Evolutionary conservation across 495 filamentous ascomycete species (phyloP), one percentile per base, ranked within the genome.

Genomic region (Hypoxylon perforatum): DNA sequence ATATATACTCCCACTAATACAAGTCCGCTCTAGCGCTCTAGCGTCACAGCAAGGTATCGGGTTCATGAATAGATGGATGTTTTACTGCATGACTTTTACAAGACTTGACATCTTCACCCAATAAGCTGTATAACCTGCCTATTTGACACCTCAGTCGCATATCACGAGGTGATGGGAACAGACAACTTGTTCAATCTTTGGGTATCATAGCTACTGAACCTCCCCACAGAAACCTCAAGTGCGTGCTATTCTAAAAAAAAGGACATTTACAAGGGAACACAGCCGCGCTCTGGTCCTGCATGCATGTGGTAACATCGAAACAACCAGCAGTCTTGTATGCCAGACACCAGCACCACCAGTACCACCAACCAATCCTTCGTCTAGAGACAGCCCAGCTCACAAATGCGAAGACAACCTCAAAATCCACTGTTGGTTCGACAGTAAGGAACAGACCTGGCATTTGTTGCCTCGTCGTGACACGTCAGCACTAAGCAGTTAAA

Each of bases 391-490:
- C 21, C 22, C 9, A 30, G 35, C 4, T 11, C 30, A 28, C 46
- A 61, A 47, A 67, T 62, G 52, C 51, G 41, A 58, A 33, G 11
- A 41, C 15, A 51, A 47, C 19, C 9, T 10, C 1, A 3, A 52
- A 44, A 41, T 36, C 36, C 11, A 44, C 51, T 36, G 36, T 21
- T 53, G 10, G 48, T 54, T 54, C 39, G 45, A 55, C 39, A 28
- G 52, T 50, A 57, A 28, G 7, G 46, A 47, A 53, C 51, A 2
- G 42, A 36, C 17, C 36, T 45, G 23, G 19, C 41, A 17, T 61
- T 50, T 41, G 55, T 63, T n/a, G 44, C 23, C 38, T 69, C 60
- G 42, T 64, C 14, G 56, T 61, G 46, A 69, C 66, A 64, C 66
- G 61, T 64, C 60, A 64, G 60, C 65, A 55, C 25, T 42, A 50